Base-by-base conservation (phyloP, 768 basidiomycete species). In the Boletus patriciae region DNA sequence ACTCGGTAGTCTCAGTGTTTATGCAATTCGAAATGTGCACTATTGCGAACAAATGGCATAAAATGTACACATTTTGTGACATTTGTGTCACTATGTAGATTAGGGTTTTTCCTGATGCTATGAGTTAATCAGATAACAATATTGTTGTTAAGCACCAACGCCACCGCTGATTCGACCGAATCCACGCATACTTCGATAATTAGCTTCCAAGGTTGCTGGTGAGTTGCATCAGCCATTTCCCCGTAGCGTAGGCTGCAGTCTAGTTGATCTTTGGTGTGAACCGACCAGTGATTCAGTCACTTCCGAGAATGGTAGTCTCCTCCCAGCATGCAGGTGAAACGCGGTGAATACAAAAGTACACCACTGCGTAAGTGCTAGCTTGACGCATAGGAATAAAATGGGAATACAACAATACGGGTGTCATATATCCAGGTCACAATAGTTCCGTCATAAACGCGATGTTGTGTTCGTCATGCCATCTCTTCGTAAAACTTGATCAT, bases 101-200 rank as follows among this genome's bases (percentile, higher is more conserved):
- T n/a, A n/a, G n/a, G n/a, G n/a, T n/a, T n/a, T n/a, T n/a, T n/a
- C n/a, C n/a, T n/a, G n/a, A n/a, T n/a, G n/a, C n/a, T n/a, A 63
- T 31, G 5, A 59, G 44, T 38, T 29, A 34, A 37, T 57, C 44
- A 52, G 40, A 54, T 37, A 50, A 46, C 12, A 49, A 21, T 29
- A 45, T 15, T 13, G 46, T n/a, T 3, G 40, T 16, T 36, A 21
- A 50, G 34, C 29, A 77, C 84, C 57, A 37, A 90, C 88, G 79
- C 80, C 52, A 81, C 61, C 19, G 90, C 87, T 7, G 88, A 90
- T 60, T 84, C 82, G 21, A 88, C 78, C 8, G 89, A 91, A 71
- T 92, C 90, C 42, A 92, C 77, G 66, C 90, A 91, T 46, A 91
- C 83, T 74, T 89, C 86, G 47, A 86, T 68, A 0, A 44, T 41